These are phyloP conservation scores for Xylaria acuta DNA, from an alignment of 495 filamentous ascomycete species.

Conservation along the genomic window DNA sequence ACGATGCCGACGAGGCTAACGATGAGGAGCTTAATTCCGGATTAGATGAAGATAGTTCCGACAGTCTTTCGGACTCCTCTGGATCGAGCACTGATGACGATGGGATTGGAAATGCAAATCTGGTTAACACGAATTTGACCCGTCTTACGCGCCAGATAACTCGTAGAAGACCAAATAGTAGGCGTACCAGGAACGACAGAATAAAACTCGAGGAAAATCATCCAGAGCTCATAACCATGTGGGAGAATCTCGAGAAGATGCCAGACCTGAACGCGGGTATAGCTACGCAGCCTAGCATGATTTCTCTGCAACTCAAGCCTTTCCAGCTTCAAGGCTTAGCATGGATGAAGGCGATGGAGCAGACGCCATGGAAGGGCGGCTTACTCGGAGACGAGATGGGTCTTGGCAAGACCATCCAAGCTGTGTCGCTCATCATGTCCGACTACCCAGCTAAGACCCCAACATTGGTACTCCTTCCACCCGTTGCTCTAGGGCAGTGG, in stretches of 20 bases:
- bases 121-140: neutral
- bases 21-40: neutral
- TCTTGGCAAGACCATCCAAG: slow-evolving; percentile 98
- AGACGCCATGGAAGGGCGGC: slow-evolving; percentile 83
- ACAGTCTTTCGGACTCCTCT: neutral
- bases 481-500: slow-evolving; percentile 98
- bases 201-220: slow-evolving; percentile 75
- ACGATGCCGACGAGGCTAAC: slow-evolving; percentile 1
- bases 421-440: slow-evolving; percentile 96
- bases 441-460: slow-evolving; percentile 85
- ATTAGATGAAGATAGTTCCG: neutral
- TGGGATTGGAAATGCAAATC: neutral
- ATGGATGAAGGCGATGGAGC: slow-evolving; percentile 92
- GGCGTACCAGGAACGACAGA: slow-evolving; percentile 34
- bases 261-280: slow-evolving; percentile 68
- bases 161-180: neutral
- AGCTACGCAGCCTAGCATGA: slow-evolving; percentile 77
- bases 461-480: slow-evolving; percentile 88
- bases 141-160: no score
- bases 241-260: slow-evolving; percentile 72
- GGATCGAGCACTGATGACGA: neutral
- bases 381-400: slow-evolving; percentile 96
- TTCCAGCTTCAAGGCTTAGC: slow-evolving; percentile 93
- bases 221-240: slow-evolving; percentile 81
- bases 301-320: slow-evolving; percentile 81